Conservation (phyloP, 495 filamentous ascomycete species). For the Penicillium flavigenum region DNA sequence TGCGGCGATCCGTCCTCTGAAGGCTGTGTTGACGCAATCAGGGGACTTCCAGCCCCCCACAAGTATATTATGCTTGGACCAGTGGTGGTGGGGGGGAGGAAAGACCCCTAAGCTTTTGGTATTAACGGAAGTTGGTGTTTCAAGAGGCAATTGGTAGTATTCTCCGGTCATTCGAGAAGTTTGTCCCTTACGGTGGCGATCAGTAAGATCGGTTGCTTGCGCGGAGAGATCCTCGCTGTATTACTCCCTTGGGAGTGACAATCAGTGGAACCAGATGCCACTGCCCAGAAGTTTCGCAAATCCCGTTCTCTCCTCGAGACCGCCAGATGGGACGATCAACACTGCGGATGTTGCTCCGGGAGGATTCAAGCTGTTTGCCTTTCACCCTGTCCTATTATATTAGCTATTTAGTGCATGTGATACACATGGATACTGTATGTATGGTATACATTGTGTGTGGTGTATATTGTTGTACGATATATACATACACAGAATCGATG, state of each 20-base stretch:
- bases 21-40: conserved; percentile 38
- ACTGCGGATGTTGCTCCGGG: conserved; percentile 12
- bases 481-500: not conserved
- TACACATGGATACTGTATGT: not conserved
- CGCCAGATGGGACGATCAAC: conserved; percentile 17
- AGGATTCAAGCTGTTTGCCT: conserved; percentile 5
- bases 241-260: conserved; percentile 25
- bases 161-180: conserved; percentile 8
- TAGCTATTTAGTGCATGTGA: conserved; percentile 3
- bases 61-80: conserved; percentile 16
- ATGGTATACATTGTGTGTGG: not conserved
- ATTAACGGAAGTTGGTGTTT: not conserved
- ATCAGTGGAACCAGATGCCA: conserved; percentile 34
- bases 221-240: conserved; percentile 23
- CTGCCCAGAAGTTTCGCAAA: conserved; percentile 10
- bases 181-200: conserved; percentile 12
- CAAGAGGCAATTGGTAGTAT: not conserved
- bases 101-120: conserved; percentile 9
- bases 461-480: not conserved
- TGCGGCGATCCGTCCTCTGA: conserved; percentile 41
- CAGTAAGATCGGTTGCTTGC: not conserved
- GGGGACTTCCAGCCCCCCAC: conserved; percentile 11
- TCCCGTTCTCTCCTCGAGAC: conserved; percentile 14
- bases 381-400: not conserved
- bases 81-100: conserved; percentile 6